Conservation (phyloP, 2,329 filamentous ascomycete genomes). For the Emmonsiellopsis sp. region DNA sequence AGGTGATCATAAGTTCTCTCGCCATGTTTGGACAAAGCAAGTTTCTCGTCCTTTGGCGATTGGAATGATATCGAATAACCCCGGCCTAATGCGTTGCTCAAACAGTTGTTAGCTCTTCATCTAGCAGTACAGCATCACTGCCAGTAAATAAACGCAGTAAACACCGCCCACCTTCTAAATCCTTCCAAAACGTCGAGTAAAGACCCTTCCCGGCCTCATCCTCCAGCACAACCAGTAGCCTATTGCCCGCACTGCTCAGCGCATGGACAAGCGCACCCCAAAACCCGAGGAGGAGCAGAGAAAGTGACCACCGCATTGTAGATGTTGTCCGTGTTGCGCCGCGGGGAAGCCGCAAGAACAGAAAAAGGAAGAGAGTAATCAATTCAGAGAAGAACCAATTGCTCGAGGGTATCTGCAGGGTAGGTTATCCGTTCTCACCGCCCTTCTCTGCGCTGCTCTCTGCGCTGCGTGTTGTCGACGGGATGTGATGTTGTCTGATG, state of each 20-base stretch:
- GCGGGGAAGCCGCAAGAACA: slow-evolving; percentile 21
- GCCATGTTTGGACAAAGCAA: slow-evolving; percentile 76
- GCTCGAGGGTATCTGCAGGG: neutral
- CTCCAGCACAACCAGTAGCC: slow-evolving; percentile 79
- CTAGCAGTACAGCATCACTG: no score
- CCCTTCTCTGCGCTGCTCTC: neutral
- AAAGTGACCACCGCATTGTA: slow-evolving; percentile 67
- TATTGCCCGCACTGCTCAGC: slow-evolving; percentile 66
- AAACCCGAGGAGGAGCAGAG: slow-evolving; percentile 59
- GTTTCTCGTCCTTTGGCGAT: slow-evolving; percentile 68
- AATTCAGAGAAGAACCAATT: slow-evolving; percentile 5
- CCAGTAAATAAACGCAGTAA: neutral
- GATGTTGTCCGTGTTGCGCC: slow-evolving; percentile 16
- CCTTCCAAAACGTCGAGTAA: slow-evolving; percentile 66
- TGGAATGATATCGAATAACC: slow-evolving; percentile 75
- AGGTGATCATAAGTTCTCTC: slow-evolving; percentile 87
- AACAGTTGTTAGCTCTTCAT: no score
- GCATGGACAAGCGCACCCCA: slow-evolving; percentile 47
- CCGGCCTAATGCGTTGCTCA: slow-evolving; percentile 49
- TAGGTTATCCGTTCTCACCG: neutral
- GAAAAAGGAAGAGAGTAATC: slow-evolving; percentile 9
- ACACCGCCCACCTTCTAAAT: slow-evolving; percentile 34
- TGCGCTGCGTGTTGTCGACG: neutral
- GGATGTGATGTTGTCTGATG: slow-evolving; percentile 17
- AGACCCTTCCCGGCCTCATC: slow-evolving; percentile 68